A percentile compares a stretch with the other conserved stretches of the same genome.
phyloP scores from a whole-genome alignment of 2,329 filamentous ascomycete genomes.

The Penicillium corylophilum region DNA sequence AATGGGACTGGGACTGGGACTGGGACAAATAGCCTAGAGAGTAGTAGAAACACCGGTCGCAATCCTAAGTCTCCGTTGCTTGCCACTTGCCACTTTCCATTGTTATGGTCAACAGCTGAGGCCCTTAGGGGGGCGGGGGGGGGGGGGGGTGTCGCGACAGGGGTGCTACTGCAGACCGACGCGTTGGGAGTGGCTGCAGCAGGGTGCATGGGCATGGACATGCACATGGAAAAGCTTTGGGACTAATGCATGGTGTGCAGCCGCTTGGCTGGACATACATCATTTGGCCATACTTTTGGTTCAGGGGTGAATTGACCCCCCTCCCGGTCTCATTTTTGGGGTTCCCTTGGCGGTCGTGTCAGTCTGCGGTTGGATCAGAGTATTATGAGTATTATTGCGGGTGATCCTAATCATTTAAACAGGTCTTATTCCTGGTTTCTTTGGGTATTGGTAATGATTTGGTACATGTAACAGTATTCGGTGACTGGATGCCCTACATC shows the following conservation, averaged over 20 bases:
- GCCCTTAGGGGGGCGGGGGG: too few relatives aligned
- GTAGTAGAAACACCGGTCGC: neutral
- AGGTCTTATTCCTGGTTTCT: neutral
- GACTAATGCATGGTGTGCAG: conserved; percentile 10
- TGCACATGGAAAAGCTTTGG: conserved; percentile 8
- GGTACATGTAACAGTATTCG: neutral
- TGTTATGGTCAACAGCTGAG: too few relatives aligned
- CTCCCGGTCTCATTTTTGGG: conserved; percentile 3
- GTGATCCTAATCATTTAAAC: neutral
- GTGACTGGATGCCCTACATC: too few relatives aligned
- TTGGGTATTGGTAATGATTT: neutral
- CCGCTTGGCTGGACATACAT: conserved; percentile 4
- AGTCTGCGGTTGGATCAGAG: neutral
- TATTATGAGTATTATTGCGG: neutral
- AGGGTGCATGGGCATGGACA: conserved; percentile 3
- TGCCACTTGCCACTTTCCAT: too few relatives aligned
- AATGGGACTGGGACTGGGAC: neutral
- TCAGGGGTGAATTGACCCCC: neutral
- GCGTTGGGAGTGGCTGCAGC: conserved; percentile 1
- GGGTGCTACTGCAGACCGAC: conserved; percentile 11
- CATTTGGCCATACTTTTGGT: neutral
- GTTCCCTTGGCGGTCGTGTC: neutral
- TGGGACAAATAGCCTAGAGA: too few relatives aligned
- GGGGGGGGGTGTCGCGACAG: neutral
- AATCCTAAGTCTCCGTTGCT: neutral